These are phyloP conservation scores for Takashimella tepidaria DNA, from an alignment of 1,284 basidiomycete species.

Conservation along the genomic window DNA sequence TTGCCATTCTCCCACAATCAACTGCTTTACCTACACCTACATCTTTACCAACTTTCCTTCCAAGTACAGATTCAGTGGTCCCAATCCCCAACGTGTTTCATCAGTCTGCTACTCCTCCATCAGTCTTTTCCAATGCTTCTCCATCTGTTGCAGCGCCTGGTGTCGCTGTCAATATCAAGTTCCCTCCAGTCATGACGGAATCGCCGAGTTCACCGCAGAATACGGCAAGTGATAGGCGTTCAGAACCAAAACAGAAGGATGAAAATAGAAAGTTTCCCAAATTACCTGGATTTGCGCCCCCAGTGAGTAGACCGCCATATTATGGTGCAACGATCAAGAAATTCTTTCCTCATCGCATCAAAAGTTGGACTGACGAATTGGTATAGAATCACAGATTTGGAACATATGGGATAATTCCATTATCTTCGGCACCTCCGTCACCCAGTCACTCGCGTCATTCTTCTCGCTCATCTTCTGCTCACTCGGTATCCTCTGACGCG, in stretches of 20 bases:
- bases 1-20: conserved; percentile 33
- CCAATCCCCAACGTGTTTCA: conserved; percentile 31
- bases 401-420: conserved; percentile 69
- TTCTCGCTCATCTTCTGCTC: conserved; percentile 58
- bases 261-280: conserved; percentile 59
- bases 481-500: conserved; percentile 75
- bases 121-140: conserved; percentile 11
- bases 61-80: conserved; percentile 18
- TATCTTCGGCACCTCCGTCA: conserved; percentile 61
- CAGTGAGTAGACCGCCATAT: conserved; percentile 51
- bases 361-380: too few species aligned
- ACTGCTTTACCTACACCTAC: conserved; percentile 14
- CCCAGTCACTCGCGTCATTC: conserved; percentile 31
- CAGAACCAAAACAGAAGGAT: background rate
- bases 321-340: conserved; percentile 11
- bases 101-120: conserved; percentile 31
- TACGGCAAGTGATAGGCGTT: conserved; percentile 25
- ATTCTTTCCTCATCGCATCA: too few species aligned
- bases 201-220: conserved; percentile 25
- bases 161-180: background rate
- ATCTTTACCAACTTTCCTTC: conserved; percentile 17
- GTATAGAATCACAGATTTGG: conserved; percentile 77
- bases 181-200: background rate
- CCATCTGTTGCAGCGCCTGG: background rate
- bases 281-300: conserved; percentile 81